phyloP scores from a whole-genome alignment of 1,284 basidiomycete genomes.

The Ceratorhiza oryzae-sativae region DNA sequence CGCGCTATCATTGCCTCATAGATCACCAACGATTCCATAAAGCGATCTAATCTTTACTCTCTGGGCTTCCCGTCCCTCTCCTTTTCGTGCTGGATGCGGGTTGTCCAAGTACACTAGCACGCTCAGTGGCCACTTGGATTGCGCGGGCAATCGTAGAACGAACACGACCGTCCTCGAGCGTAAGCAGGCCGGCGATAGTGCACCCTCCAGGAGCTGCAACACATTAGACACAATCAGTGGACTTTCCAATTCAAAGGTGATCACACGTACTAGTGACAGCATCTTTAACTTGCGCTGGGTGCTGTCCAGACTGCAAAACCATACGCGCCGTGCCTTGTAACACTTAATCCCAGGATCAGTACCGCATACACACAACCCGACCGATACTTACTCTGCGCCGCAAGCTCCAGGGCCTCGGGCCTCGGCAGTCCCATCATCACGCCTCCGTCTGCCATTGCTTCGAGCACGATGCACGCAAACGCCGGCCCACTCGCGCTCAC shows the following conservation, averaged over 20 bases:
- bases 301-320: constrained; percentile 85
- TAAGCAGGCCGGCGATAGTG: constrained; percentile 95
- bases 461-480: constrained; percentile 95
- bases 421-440: constrained; percentile 99
- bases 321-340: constrained; percentile 97
- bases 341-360: constrained; percentile 59
- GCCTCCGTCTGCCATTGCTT: constrained; percentile 98
- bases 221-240: neutral
- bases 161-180: constrained; percentile 93
- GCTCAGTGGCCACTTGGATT: constrained; percentile 92
- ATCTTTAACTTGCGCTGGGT: constrained; percentile 98
- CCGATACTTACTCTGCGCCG: constrained; percentile 84
- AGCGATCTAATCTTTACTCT: constrained; percentile 12
- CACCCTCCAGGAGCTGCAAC: constrained; percentile 92
- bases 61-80: constrained; percentile 31
- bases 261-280: constrained; percentile 88
- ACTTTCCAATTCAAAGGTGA: constrained; percentile 39
- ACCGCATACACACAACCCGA: constrained; percentile 15
- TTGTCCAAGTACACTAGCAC: constrained; percentile 80
- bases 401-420: constrained; percentile 91
- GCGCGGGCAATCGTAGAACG: constrained; percentile 95
- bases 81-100: constrained; percentile 46
- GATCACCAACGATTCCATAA: neutral
- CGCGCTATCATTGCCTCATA: neutral
- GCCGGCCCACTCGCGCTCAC: constrained; percentile 96